Base-by-base conservation (phyloP, 352 stramenopile species). In the Globisporangium orthogonon region DNA sequence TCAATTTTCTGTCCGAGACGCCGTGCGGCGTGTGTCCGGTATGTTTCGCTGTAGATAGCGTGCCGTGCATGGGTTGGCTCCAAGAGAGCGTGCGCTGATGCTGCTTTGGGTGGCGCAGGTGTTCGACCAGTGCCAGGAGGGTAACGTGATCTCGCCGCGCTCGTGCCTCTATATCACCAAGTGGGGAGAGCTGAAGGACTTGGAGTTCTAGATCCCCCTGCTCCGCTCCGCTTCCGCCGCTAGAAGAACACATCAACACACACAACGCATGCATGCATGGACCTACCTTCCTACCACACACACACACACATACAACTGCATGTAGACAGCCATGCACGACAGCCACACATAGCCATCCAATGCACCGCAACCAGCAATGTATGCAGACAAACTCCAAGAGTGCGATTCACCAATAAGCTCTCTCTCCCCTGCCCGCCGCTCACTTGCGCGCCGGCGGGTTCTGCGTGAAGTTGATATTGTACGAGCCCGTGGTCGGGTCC, bases 401-500 rank as follows among this genome's bases (percentile, higher is more conserved):
- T 43, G 2, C 37, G 37, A 43, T 43, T 43, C 37, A 23, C 45
- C 23, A 15, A 3, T 9, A 7, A 15, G 13, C n/a, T 41, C 4
- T 2, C 31, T 2, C 7, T 17, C 28, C 2, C 23, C 13, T 13
- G 15, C 17, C 7, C 9, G 30, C 14, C 23, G 4, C 37, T 56
- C 33, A 61, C 28, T 54, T 61, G 56, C 47, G 47, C 53, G 67
- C 29, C 23, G 44, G 52, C 35, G 67, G 51, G 56, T 87, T 90
- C 65, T 92, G 82, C 56, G 79, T 66, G 61, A 97, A 98, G 67
- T 97, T 98, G 69, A 99, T 97, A 58, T 82, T 98, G 81, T 99
- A 99, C 35, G 91, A 97, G 41, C 97, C 97, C 7, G 91, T 98
- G 7, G 86, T 79, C 29, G 96, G 96, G 78, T 99, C 96, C 81